phyloP scores from a whole-genome alignment of 192 early-diverging fungal species.

The Coemansia sp. region DNA sequence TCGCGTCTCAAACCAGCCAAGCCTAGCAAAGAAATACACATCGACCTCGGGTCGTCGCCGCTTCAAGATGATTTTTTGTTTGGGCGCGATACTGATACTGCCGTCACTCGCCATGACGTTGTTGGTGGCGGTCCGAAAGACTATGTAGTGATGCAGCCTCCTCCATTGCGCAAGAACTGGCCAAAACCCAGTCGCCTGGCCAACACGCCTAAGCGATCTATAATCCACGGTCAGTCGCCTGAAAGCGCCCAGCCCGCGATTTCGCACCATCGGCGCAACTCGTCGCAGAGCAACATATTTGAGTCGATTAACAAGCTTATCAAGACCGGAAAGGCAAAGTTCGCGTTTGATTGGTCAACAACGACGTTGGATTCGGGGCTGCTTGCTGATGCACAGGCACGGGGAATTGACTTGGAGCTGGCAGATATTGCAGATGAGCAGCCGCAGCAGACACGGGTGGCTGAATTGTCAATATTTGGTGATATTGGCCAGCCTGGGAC shows the following conservation, averaged over 20 bases:
- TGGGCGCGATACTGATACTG: not conserved
- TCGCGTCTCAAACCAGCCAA: not conserved
- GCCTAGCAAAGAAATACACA: not conserved
- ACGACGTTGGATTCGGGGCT: slow-evolving; percentile 17
- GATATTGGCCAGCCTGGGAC: slow-evolving; percentile 43
- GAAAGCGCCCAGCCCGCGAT: not conserved
- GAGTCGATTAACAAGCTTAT: slow-evolving; percentile 35
- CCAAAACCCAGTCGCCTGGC: not conserved
- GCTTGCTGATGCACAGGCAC: slow-evolving; percentile 20
- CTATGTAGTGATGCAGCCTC: not conserved
- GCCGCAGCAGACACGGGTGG: not conserved
- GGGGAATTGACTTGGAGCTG: slow-evolving; percentile 30
- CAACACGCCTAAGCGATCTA: not conserved
- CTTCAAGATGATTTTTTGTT: slow-evolving; percentile 12
- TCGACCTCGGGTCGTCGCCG: slow-evolving; percentile 23
- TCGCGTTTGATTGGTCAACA: slow-evolving; percentile 37
- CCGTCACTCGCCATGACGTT: not conserved
- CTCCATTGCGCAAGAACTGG: not conserved
- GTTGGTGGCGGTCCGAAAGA: not conserved
- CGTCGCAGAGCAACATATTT: slow-evolving; percentile 29
- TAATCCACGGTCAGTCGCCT: not conserved
- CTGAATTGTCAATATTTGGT: slow-evolving; percentile 22
- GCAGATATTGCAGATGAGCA: not conserved
- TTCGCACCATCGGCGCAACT: slow-evolving; percentile 13
- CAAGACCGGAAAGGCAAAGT: slow-evolving; percentile 40